Evolutionary conservation across 345 rosid species (phyloP).

Genomic region (Eucalyptus caleyi): DNA sequence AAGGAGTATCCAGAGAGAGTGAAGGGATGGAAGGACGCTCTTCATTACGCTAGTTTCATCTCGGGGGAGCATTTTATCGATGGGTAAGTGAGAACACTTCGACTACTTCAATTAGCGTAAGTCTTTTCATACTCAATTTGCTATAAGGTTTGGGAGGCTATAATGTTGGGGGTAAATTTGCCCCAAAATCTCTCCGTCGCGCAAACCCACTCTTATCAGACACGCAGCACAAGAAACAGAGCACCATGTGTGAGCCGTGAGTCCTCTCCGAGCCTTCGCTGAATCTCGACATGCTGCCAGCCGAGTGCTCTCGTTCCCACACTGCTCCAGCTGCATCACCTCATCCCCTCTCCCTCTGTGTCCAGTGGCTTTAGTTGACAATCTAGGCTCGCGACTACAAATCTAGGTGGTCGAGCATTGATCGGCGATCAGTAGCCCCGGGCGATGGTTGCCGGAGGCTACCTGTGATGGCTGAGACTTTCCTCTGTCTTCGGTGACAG

Average conservation of each 20-base stretch:
- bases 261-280: no score
- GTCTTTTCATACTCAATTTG: background rate
- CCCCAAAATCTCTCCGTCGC: background rate
- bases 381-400: background rate
- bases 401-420: no score
- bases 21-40: background rate
- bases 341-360: background rate
- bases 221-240: background rate
- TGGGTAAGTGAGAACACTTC: no score
- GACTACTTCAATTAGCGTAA: no score
- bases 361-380: background rate
- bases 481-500: no score
- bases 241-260: no score
- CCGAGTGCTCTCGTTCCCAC: no score
- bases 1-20: accelerated
- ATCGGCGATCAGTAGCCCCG: no score
- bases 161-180: background rate
- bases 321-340: background rate
- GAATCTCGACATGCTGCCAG: no score
- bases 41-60: accelerated
- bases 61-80: accelerated
- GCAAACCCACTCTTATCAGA: background rate
- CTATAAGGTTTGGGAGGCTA: background rate
- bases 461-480: no score
- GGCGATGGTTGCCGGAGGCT: no score